Conservation (phyloP, 352 stramenopile species). For the Thraustochytrium sp. region DNA sequence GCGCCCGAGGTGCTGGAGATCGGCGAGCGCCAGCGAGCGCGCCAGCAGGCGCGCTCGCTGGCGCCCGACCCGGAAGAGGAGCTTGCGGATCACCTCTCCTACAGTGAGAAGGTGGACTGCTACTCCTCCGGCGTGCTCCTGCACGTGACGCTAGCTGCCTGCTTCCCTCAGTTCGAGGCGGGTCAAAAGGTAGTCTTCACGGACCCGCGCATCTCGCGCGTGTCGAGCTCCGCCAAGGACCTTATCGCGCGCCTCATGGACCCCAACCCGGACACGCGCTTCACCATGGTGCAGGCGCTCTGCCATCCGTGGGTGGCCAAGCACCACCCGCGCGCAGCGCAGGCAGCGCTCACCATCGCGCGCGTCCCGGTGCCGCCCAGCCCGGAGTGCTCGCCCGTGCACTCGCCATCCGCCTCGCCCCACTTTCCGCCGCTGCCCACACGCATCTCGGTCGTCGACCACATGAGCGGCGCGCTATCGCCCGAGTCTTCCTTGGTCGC, state of each 20-base stretch:
- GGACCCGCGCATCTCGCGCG: constrained; percentile 23
- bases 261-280: constrained; percentile 39
- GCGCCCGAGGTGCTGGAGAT: constrained; percentile 55
- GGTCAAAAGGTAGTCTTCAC: constrained; percentile 46
- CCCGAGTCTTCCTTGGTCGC: no score
- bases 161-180: constrained; percentile 55
- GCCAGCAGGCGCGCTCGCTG: background rate
- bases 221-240: constrained; percentile 53
- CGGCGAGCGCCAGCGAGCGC: constrained; percentile 43
- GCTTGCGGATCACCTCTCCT: no score
- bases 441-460: constrained; percentile 4
- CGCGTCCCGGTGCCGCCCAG: background rate
- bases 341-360: background rate
- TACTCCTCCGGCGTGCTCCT: constrained; percentile 56
- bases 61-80: no score
- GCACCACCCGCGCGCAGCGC: constrained; percentile 6
- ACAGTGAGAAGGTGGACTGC: constrained; percentile 56
- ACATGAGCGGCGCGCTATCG: background rate
- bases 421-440: background rate
- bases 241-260: constrained; percentile 53
- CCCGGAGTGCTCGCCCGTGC: background rate
- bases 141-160: constrained; percentile 57
- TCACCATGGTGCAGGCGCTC: constrained; percentile 44
- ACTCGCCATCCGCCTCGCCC: background rate
- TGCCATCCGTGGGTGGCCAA: constrained; percentile 48